Conservation (phyloP, 495 filamentous ascomycete genomes). For the Neurospora sp. region DNA sequence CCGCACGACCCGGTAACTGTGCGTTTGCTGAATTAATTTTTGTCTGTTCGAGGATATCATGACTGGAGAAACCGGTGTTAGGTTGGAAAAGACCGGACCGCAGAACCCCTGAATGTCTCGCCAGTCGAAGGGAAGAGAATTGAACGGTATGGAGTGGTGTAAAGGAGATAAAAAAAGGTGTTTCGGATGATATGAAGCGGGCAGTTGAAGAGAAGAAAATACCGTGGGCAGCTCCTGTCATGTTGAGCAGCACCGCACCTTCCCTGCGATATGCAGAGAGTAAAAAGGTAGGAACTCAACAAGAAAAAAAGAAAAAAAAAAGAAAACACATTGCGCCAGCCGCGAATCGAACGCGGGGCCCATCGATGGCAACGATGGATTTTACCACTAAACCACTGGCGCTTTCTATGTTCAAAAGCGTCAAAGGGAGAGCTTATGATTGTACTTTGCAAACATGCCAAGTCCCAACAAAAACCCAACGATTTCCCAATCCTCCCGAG, state of each 20-base stretch:
- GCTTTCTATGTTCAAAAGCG: too few relatives aligned
- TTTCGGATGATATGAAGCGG: background rate
- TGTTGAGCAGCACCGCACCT: background rate
- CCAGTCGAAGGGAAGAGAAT: too few relatives aligned
- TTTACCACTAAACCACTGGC: slow-evolving; percentile 44
- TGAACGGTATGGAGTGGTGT: too few relatives aligned
- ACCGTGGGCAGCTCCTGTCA: background rate
- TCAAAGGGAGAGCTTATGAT: too few relatives aligned
- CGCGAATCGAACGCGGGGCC: slow-evolving; percentile 43
- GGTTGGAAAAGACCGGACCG: background rate
- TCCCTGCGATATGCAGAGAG: background rate
- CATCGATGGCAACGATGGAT: slow-evolving; percentile 46
- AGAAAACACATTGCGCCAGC: slow-evolving; percentile 27
- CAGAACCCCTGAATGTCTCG: too few relatives aligned
- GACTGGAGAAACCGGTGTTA: too few relatives aligned
- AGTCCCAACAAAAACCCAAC: background rate
- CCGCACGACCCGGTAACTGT: background rate
- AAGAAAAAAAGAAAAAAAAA: background rate
- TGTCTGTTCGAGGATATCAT: too few relatives aligned
- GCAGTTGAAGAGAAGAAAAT: background rate
- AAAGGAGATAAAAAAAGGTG: too few relatives aligned
- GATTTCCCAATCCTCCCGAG: background rate
- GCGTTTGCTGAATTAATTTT: too few relatives aligned
- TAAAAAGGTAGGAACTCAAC: background rate
- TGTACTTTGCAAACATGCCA: too few relatives aligned